These are phyloP conservation scores for Castanea sativa DNA, from an alignment of 306 rosid genomes.

Conservation along the genomic window DNA sequence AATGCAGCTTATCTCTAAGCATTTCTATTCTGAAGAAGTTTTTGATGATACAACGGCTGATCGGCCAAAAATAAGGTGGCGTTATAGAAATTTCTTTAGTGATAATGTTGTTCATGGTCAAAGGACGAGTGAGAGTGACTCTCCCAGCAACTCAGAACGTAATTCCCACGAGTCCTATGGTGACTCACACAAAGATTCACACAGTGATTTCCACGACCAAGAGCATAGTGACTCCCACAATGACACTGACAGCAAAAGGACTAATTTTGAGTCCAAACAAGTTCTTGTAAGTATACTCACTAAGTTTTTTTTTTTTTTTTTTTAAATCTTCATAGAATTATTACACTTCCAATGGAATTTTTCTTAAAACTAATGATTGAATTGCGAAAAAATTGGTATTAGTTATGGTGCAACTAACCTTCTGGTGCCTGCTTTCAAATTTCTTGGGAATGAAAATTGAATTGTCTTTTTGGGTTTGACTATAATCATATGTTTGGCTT, in stretches of 20 bases:
- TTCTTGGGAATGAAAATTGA: not conserved
- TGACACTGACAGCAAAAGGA: conserved; percentile 27
- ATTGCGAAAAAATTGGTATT: not conserved
- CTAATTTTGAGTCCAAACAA: conserved; percentile 33
- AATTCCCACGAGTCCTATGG: conserved; percentile 30
- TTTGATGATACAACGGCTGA: conserved; percentile 68
- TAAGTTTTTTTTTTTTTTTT: not conserved
- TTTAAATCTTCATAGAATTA: not conserved
- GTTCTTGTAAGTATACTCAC: conserved; percentile 46
- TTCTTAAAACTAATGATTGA: not conserved
- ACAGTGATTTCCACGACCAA: conserved; percentile 20
- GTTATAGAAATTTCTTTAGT: conserved; percentile 66
- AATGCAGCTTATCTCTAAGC: conserved; percentile 60
- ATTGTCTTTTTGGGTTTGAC: not conserved
- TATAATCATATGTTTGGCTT: not conserved
- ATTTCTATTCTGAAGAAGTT: conserved; percentile 64
- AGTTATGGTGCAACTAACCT: not conserved
- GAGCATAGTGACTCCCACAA: conserved; percentile 17
- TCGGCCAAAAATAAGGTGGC: conserved; percentile 65
- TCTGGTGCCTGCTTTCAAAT: not conserved
- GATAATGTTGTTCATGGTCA: conserved; percentile 46
- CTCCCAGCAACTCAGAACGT: conserved; percentile 29
- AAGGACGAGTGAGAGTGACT: conserved; percentile 29
- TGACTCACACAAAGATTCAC: conserved; percentile 25
- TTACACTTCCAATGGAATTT: not conserved